Conservation (phyloP, 1,139 yeast genomes). For the Pichia sp. region DNA sequence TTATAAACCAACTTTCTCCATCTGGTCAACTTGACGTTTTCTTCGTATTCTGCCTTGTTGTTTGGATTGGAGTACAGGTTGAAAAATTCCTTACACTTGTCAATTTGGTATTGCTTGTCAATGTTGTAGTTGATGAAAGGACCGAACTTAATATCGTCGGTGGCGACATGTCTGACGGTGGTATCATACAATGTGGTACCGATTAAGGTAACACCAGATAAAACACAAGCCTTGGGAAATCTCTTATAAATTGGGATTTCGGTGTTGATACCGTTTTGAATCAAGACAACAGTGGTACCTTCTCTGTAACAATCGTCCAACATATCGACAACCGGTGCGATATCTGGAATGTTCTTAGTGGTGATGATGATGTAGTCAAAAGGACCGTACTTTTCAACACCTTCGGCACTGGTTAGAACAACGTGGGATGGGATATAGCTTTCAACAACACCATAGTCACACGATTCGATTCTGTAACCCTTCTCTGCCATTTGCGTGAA, state of each 20-base stretch:
- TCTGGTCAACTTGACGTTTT: conserved; percentile 52
- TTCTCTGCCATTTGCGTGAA: conserved; percentile 46
- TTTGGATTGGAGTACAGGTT: conserved; percentile 46
- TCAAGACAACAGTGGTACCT: conserved; percentile 53
- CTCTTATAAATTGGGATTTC: conserved; percentile 56
- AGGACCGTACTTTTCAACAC: conserved; percentile 37
- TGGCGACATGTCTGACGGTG: conserved; percentile 45
- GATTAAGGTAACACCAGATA: conserved; percentile 69
- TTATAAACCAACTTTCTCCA: conserved; percentile 76
- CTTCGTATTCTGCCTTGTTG: conserved; percentile 45
- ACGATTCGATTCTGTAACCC: conserved; percentile 63
- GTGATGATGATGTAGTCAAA: conserved; percentile 67
- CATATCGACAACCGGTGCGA: conserved; percentile 54
- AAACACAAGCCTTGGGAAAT: conserved; percentile 56
- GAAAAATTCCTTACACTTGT: conserved; percentile 40
- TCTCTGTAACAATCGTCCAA: conserved; percentile 53
- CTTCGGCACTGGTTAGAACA: conserved; percentile 32
- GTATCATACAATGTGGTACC: conserved; percentile 63
- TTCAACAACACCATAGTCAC: conserved; percentile 53
- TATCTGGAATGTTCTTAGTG: conserved; percentile 73
- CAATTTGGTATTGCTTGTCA: conserved; percentile 33
- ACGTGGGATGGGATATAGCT: conserved; percentile 54
- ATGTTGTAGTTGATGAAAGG: conserved; percentile 41
- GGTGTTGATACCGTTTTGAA: conserved; percentile 75
- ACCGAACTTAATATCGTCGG: conserved; percentile 55